Percentiles rank a stretch among this genome's conserved stretches.
Conservation (phyloP, 495 filamentous ascomycete species). For the Xylaria sp. region DNA sequence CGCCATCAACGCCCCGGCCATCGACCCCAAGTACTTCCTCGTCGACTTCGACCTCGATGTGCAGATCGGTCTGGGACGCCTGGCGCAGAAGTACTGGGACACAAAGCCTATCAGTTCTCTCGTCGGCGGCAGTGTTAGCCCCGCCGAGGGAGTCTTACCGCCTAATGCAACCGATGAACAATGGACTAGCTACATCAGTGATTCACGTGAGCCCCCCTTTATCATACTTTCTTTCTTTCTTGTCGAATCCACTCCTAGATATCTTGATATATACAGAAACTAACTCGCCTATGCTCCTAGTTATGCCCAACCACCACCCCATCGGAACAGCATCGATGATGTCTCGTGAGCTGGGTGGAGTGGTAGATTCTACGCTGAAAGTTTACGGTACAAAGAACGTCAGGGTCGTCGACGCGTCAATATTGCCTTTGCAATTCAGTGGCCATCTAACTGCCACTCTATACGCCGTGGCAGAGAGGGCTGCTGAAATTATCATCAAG, state of each 20-base stretch:
- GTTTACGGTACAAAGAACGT: constrained; percentile 59
- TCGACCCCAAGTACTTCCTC: constrained; percentile 43
- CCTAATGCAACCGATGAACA: constrained; percentile 40
- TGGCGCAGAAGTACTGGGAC: constrained; percentile 37
- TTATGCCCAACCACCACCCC: constrained; percentile 41
- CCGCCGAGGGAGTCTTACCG: constrained; percentile 29
- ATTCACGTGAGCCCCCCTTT: constrained; percentile 25
- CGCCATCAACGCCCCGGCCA: constrained; percentile 41
- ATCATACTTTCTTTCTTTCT: not conserved
- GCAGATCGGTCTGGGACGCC: constrained; percentile 36
- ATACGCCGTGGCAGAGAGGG: constrained; percentile 63
- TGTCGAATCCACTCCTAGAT: not conserved
- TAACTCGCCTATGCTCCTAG: constrained; percentile 12
- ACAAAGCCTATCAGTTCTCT: constrained; percentile 34
- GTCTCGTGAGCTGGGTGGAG: constrained; percentile 47
- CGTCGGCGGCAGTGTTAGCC: constrained; percentile 26
- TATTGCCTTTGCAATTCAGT: constrained; percentile 55
- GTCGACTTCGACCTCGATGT: constrained; percentile 45
- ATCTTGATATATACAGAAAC: not conserved
- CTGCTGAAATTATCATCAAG: constrained; percentile 56
- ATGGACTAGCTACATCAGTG: constrained; percentile 37
- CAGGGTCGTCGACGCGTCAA: constrained; percentile 61
- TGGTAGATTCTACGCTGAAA: constrained; percentile 58
- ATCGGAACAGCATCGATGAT: constrained; percentile 52
- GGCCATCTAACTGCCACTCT: constrained; percentile 56